phyloP scores from a whole-genome alignment of 768 basidiomycete species.

The Agaricus blazei region DNA sequence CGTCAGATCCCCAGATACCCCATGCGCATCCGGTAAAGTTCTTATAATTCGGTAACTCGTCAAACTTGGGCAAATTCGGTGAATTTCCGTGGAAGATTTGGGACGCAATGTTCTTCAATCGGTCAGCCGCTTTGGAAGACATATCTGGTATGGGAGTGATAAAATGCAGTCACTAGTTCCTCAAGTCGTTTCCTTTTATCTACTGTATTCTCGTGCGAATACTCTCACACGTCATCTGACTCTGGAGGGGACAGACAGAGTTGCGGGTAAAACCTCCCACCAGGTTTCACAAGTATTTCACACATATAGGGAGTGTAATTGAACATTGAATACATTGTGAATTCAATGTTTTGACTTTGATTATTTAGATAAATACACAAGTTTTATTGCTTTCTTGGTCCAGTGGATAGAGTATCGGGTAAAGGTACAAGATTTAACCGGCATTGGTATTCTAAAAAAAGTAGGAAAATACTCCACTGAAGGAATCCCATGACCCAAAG shows the following conservation, averaged over 20 bases:
- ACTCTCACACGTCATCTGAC: too few species aligned
- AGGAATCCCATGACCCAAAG: not conserved
- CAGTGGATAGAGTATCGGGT: not conserved
- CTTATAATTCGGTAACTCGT: slow-evolving; percentile 42
- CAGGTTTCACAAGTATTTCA: too few species aligned
- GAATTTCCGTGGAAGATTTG: slow-evolving; percentile 16
- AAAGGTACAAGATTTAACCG: slow-evolving; percentile 2
- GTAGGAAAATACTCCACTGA: not conserved
- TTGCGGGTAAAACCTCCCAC: too few species aligned
- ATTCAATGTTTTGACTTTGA: too few species aligned
- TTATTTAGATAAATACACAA: too few species aligned
- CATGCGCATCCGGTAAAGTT: slow-evolving; percentile 61
- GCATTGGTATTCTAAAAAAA: not conserved
- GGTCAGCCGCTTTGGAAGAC: slow-evolving; percentile 18
- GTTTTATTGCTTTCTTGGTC: too few species aligned
- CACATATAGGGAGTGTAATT: too few species aligned
- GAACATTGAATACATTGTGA: too few species aligned
- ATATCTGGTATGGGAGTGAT: slow-evolving; percentile 11
- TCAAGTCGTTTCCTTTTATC: too few species aligned
- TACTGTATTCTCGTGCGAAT: too few species aligned
- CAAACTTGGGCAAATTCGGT: slow-evolving; percentile 26
- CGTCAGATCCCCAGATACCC: slow-evolving; percentile 61
- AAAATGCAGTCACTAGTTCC: too few species aligned
- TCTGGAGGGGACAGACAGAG: too few species aligned
- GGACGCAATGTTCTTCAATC: slow-evolving; percentile 23